Conservation (phyloP, 768 basidiomycete species). For the Lentinus tigrinus region DNA sequence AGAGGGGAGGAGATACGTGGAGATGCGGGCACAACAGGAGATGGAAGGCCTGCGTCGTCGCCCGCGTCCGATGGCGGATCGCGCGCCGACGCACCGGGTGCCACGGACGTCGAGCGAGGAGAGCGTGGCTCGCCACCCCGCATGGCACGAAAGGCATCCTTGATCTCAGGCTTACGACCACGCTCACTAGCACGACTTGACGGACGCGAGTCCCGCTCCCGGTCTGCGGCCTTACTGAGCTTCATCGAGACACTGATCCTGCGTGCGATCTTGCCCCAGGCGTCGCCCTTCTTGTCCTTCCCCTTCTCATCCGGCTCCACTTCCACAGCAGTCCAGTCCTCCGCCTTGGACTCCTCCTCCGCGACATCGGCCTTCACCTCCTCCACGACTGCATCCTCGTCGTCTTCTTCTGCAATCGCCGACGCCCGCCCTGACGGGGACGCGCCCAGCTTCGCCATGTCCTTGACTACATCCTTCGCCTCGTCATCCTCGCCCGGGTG, state of each 20-base stretch:
- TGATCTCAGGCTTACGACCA: slow-evolving; percentile 24
- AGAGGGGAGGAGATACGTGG: slow-evolving; percentile 1
- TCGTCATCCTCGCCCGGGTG: slow-evolving; percentile 20
- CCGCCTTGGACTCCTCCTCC: slow-evolving; percentile 17
- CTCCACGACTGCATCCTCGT: neutral
- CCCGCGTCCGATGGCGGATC: slow-evolving; percentile 7
- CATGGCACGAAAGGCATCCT: slow-evolving; percentile 30
- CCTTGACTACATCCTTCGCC: slow-evolving; percentile 15
- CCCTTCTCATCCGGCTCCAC: slow-evolving; percentile 17
- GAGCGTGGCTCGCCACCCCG: slow-evolving; percentile 10
- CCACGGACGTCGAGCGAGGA: slow-evolving; percentile 5
- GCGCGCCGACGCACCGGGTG: slow-evolving; percentile 1
- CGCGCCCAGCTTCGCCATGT: slow-evolving; percentile 1
- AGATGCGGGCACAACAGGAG: slow-evolving; percentile 4
- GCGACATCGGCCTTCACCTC: slow-evolving; percentile 3
- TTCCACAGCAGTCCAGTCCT: slow-evolving; percentile 36
- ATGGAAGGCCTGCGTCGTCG: slow-evolving; percentile 3
- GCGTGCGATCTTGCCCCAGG: slow-evolving; percentile 65
- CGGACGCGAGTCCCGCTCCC: slow-evolving; percentile 27
- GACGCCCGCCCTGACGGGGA: neutral
- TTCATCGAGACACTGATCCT: slow-evolving; percentile 62
- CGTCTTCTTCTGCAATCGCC: slow-evolving; percentile 10
- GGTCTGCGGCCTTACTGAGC: slow-evolving; percentile 28
- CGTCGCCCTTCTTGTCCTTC: slow-evolving; percentile 37
- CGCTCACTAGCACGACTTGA: slow-evolving; percentile 22